Evolutionary conservation across 2,329 filamentous ascomycete species (phyloP).

Genomic region (Cercospora beticola): DNA sequence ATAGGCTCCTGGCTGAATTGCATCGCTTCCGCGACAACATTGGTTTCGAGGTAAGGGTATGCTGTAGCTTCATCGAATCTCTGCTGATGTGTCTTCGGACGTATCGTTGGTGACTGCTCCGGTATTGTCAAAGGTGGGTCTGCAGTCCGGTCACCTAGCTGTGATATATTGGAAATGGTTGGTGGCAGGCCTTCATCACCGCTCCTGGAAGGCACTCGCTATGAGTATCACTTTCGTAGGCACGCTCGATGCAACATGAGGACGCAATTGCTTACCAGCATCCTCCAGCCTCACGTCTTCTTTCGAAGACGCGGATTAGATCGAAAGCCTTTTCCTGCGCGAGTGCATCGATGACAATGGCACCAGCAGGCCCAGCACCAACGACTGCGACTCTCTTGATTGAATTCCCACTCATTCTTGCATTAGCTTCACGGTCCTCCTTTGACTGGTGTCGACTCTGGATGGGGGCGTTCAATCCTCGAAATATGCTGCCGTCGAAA

Average conservation of each 20-base stretch:
- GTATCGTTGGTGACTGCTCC: slow-evolving; percentile 48
- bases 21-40: slow-evolving; percentile 61
- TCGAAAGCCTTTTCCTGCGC: slow-evolving; percentile 10
- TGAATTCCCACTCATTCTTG: neutral
- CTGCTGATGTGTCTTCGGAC: slow-evolving; percentile 45
- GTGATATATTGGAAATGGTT: neutral
- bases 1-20: slow-evolving; percentile 59
- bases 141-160: slow-evolving; percentile 10
- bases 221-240: neutral
- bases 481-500: neutral
- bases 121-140: slow-evolving; percentile 43
- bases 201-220: neutral
- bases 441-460: neutral
- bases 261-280: slow-evolving; percentile 52
- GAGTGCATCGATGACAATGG: slow-evolving; percentile 10
- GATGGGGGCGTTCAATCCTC: neutral
- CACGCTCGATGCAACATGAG: neutral
- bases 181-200: slow-evolving; percentile 6
- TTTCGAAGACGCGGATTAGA: slow-evolving; percentile 54
- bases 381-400: slow-evolving; percentile 29
- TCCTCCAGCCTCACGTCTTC: slow-evolving; percentile 59
- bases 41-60: slow-evolving; percentile 65
- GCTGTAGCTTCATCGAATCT: slow-evolving; percentile 60
- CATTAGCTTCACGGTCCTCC: neutral
- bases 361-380: slow-evolving; percentile 15